Evolutionary conservation across 306 rosid genomes (phyloP), one percentile per base, ranked within the genome.

Genomic region (Trifolium subterraneum): DNA sequence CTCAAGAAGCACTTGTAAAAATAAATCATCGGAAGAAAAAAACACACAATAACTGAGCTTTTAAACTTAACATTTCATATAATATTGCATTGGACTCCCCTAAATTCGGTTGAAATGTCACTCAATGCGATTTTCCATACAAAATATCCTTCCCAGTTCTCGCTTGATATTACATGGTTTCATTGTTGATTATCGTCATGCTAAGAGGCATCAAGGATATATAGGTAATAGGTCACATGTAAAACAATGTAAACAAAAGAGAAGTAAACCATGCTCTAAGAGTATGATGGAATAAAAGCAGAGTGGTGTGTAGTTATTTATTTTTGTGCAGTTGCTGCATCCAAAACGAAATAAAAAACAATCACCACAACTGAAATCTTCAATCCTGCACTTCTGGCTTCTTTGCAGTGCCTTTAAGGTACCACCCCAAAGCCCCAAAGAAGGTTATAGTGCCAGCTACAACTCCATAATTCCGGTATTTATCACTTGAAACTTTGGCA

Each of bases 331-430:
- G n/a, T 33, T 77, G 48, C 47, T 73, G 48, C 85, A 47, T 41
- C 69, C 68, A 55, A 64, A 64, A 70, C 38, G 64, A 77, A 73
- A 70, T 48, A 16, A 68, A 66, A 63, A 78, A 39, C 76, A 78
- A 35, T 66, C 69, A 64, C 70, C 16, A 15, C 68, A 29, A 16
- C 62, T 47, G 70, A 71, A 74, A 74, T 75, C 71, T 71, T 81
- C 92, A 93, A 81, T 93, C 98, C 80, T 91, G 90, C 68, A 79
- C 85, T 86, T 93, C 97, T 58, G 91, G 88, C 90, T 94, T 91
- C 94, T 91, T 94, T 38, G 84, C 87, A 64, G 86, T 86, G 56
- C 90, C 90, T 74, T 88, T 93, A 56, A 87, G 82, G 81, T 93
- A 93, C 98, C 97, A 91, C 12, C 96, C 97, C 63, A 90, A 16